Evolutionary conservation across 345 rosid genomes (phyloP), one percentile per base, ranked within the genome.

Genomic region (Acer yangbiense): DNA sequence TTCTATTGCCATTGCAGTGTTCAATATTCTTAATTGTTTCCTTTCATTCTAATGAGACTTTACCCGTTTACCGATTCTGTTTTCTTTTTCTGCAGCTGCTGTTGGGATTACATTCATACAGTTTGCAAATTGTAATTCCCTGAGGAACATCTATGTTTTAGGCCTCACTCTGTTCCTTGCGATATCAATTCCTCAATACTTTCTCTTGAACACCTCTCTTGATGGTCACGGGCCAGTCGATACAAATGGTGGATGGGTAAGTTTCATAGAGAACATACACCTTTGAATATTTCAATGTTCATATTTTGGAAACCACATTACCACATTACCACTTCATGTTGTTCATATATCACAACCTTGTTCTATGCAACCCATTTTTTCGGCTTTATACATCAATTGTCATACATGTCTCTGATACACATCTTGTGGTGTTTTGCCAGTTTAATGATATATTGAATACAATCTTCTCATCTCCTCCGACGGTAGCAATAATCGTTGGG

Each of bases 191-290:
- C 81, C 99, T 63, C 94, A 96, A 75, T 96, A 96, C 81, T 96
- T 94, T 77, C 65, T 68, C 69, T 77, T 69, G 27, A 82, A 85
- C 77, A 88, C 93, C 68, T 70, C 83, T 76, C 9, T 21, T 1
- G 81, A 73, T 41, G 98, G 98, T 9, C 80, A 85, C 77, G 99
- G 99, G 80, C 99, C 98, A 5, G 97, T 92, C 72, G 69, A 76
- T 79, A 94, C 98, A 21, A 80, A 32, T 3, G 98, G 91, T 39
- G 88, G 93, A 89, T 96, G 98, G 99, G 99, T 94, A 90, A 86
- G 98, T 74, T 65, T 6, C 77, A 17, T 74, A 18, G 52, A 25
- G 27, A 10, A 9, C 65, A 20, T 25, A 48, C 76, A 64, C 8
- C 41, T 54, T 32, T 75, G 32, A 46, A 43, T 68, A 4, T 73